Evolutionary conservation across 73 alveolate species (phyloP).

Genomic region (Paramecium caudatum): DNA sequence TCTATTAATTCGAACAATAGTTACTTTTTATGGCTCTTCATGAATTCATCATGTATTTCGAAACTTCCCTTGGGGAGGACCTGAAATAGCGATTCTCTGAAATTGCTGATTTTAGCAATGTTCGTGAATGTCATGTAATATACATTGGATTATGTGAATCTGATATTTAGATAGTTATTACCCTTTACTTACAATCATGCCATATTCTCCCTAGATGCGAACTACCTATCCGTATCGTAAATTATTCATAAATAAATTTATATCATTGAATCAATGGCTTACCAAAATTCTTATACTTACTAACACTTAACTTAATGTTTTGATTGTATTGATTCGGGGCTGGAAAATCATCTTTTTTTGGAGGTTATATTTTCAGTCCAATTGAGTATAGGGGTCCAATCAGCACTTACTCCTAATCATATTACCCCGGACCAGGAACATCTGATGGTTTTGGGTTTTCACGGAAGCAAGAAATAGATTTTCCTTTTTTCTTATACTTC

Average conservation of each 20-base stretch:
- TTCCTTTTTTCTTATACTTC: slow-evolving; percentile 12
- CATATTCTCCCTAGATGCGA: slow-evolving; percentile 24
- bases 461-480: neutral
- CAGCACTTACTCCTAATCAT: neutral
- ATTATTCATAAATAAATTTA: slow-evolving; percentile 16
- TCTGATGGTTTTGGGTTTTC: neutral
- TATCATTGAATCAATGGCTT: neutral
- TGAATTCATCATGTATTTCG: slow-evolving; percentile 62
- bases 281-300: slow-evolving; percentile 25
- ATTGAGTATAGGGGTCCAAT: neutral
- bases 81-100: slow-evolving; percentile 48
- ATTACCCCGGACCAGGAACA: slow-evolving; percentile 18
- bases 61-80: slow-evolving; percentile 62
- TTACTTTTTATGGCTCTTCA: slow-evolving; percentile 45
- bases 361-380: neutral
- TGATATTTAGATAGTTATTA: neutral
- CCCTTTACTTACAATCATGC: slow-evolving; percentile 53
- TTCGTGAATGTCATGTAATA: slow-evolving; percentile 16
- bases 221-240: slow-evolving; percentile 45
- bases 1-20: neutral
- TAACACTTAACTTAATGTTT: neutral
- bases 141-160: slow-evolving; percentile 27
- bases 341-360: neutral
- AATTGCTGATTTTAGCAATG: neutral
- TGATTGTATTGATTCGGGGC: neutral